Evolutionary conservation across 2,329 filamentous ascomycete genomes (phyloP).

Genomic region (Fusarium sp.): DNA sequence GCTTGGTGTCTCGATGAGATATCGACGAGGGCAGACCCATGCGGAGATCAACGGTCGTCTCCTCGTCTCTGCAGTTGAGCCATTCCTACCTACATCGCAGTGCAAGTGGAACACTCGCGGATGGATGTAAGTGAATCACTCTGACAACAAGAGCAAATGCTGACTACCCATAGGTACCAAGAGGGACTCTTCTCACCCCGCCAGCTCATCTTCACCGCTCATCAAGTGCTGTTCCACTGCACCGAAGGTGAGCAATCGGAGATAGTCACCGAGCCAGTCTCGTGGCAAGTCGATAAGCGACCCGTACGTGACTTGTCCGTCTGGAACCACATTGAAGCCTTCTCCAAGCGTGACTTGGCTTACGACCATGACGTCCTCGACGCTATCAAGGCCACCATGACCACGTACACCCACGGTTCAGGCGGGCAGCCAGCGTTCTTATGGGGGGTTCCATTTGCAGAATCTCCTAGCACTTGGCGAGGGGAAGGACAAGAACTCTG

Average conservation of each 20-base stretch:
- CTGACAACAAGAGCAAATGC: not conserved
- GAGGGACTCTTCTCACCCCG: not conserved
- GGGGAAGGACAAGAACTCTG: not conserved
- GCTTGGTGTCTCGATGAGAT: not conserved
- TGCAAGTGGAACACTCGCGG: not conserved
- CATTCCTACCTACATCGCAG: not conserved
- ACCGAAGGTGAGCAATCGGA: not conserved
- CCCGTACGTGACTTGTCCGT: not conserved
- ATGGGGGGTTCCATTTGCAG: not conserved
- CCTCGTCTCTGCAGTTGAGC: not conserved
- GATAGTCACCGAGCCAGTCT: not conserved
- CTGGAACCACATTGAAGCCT: not conserved
- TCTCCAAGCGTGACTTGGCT: not conserved
- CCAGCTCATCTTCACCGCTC: not conserved
- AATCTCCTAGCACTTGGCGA: not conserved
- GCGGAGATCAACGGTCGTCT: not conserved
- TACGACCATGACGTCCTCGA: not conserved
- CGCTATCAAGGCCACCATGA: not conserved
- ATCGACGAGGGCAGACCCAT: not conserved
- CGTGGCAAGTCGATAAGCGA: not conserved
- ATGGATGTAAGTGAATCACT: not conserved
- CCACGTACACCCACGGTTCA: not conserved
- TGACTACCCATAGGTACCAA: not conserved
- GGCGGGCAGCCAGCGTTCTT: not conserved
- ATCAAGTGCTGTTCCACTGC: not conserved